phyloP scores from a whole-genome alignment of 1,284 basidiomycete genomes.

The Ceratobasidium sp. region DNA sequence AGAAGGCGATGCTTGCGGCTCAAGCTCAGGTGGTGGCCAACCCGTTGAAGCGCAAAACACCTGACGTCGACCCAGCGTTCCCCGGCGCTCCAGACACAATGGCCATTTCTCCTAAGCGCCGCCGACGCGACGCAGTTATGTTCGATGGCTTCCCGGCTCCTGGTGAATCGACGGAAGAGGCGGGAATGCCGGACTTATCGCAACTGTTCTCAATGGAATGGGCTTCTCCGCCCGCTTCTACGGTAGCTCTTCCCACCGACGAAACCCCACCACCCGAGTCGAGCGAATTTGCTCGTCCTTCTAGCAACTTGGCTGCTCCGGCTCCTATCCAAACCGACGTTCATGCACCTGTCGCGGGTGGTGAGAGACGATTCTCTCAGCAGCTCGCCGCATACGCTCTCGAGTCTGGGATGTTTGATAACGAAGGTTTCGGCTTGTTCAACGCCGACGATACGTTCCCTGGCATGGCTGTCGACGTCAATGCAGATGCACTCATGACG shows the following conservation, averaged over 20 bases:
- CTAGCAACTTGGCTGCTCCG: neutral
- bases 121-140: slow-evolving; percentile 28
- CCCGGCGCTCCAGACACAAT: neutral
- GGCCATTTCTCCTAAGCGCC: slow-evolving; percentile 22
- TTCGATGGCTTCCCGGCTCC: slow-evolving; percentile 23
- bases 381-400: slow-evolving; percentile 29
- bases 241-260: neutral
- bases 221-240: slow-evolving; percentile 14
- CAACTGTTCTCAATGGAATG: slow-evolving; percentile 31
- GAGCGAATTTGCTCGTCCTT: slow-evolving; percentile 25
- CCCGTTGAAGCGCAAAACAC: slow-evolving; percentile 26
- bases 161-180: neutral
- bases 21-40: slow-evolving; percentile 15
- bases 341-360: neutral
- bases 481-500: slow-evolving; percentile 4
- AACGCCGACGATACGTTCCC: slow-evolving; percentile 31
- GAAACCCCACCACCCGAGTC: neutral
- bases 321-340: neutral
- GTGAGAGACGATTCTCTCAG: slow-evolving; percentile 29
- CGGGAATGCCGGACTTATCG: slow-evolving; percentile 6
- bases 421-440: slow-evolving; percentile 19
- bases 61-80: neutral
- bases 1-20: slow-evolving; percentile 27
- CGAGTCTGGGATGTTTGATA: slow-evolving; percentile 30
- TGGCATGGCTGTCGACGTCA: slow-evolving; percentile 19